A percentile compares a stretch with the other conserved stretches of the same genome.
Evolutionary conservation across 2,329 filamentous ascomycete genomes (phyloP).

Genomic region (Exophiala spinifera): DNA sequence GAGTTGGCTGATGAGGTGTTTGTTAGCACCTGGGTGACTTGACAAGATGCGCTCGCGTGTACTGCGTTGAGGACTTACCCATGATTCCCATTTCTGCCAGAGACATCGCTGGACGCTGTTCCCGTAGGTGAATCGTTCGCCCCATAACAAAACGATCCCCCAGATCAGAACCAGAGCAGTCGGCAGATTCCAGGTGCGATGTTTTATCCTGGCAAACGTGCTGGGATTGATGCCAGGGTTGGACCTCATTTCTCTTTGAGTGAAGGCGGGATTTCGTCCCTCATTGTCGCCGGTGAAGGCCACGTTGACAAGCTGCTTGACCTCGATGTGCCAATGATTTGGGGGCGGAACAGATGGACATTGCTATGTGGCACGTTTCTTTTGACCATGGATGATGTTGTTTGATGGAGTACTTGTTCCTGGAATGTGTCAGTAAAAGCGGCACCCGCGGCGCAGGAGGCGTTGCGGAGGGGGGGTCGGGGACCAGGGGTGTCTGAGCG

Average conservation of each 20-base stretch:
- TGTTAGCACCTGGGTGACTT: conserved; percentile 3
- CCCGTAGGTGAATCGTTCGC: conserved; percentile 75
- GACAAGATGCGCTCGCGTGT: neutral
- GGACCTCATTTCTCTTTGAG: conserved; percentile 17
- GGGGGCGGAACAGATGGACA: too few species aligned
- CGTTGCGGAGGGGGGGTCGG: neutral
- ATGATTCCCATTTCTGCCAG: conserved; percentile 89
- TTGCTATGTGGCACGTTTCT: neutral
- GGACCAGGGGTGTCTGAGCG: too few species aligned
- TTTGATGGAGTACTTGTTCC: neutral
- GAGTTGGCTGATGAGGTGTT: conserved; percentile 59
- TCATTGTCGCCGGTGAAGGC: conserved; percentile 5
- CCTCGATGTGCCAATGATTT: too few species aligned
- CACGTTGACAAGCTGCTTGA: too few species aligned
- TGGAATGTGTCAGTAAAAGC: neutral
- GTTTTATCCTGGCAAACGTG: conserved; percentile 13
- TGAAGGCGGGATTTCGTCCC: neutral
- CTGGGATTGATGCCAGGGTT: conserved; percentile 7
- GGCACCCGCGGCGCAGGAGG: neutral
- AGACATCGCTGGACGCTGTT: conserved; percentile 67
- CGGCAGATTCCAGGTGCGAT: conserved; percentile 16
- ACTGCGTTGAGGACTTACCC: conserved; percentile 61
- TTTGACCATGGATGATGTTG: neutral
- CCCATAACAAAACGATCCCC: conserved; percentile 75
- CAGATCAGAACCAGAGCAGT: conserved; percentile 65